A percentile compares a stretch with the other conserved stretches of the same genome.
phyloP scores from a whole-genome alignment of 2,329 filamentous ascomycete species.

The Grosmannia clavigera region DNA sequence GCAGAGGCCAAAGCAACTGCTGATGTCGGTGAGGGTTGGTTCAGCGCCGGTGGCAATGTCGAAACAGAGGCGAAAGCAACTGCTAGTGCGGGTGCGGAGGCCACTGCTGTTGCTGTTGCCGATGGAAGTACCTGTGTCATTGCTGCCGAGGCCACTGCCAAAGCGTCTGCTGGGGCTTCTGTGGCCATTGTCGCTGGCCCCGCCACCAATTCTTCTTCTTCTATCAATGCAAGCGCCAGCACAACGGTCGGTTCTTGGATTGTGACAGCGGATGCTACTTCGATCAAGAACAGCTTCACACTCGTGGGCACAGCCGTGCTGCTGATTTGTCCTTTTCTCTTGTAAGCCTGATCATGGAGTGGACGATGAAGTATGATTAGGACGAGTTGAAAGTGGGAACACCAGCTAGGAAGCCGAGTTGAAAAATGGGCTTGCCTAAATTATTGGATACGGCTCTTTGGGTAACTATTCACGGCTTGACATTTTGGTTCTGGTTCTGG shows the following conservation, averaged over 20 bases:
- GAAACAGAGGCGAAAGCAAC: background rate
- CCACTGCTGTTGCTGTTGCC: background rate
- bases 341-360: background rate
- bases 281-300: slow-evolving; percentile 10
- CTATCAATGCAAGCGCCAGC: background rate
- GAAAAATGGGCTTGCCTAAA: too few species aligned
- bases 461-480: too few species aligned
- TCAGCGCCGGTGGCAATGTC: background rate
- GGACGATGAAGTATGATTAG: background rate
- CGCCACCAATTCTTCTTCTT: background rate
- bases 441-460: too few species aligned
- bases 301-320: slow-evolving; percentile 6
- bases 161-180: background rate
- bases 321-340: slow-evolving; percentile 4
- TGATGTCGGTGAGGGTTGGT: too few species aligned
- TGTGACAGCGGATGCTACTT: slow-evolving; percentile 8
- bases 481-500: background rate
- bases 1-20: background rate
- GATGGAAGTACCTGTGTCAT: background rate
- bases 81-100: background rate
- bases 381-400: background rate
- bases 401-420: background rate
- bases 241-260: background rate
- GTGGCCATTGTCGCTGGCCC: background rate
- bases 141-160: background rate